A percentile compares a stretch with the other conserved stretches of the same genome.
Conservation (phyloP, 345 rosid genomes). For the Acer yangbiense region DNA sequence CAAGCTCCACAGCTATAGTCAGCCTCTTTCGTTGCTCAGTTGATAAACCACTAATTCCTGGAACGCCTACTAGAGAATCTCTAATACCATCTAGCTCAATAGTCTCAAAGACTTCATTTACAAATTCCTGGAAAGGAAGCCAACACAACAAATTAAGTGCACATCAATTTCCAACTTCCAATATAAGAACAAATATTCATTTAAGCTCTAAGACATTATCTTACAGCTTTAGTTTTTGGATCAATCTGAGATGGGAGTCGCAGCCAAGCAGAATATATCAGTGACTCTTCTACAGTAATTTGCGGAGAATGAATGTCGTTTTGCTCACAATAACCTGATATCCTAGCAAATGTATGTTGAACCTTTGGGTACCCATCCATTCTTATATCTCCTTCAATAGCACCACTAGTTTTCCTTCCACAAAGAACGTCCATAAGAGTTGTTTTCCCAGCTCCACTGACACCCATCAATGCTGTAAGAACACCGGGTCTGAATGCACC, state of each 20-base stretch:
- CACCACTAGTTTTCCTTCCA: slow-evolving; percentile 50
- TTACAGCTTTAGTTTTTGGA: slow-evolving; percentile 38
- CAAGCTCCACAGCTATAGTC: slow-evolving; percentile 11
- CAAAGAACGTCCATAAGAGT: slow-evolving; percentile 53
- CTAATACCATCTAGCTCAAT: slow-evolving; percentile 1
- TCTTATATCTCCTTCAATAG: slow-evolving; percentile 44
- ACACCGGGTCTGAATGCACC: slow-evolving; percentile 39
- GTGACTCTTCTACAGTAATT: slow-evolving; percentile 50
- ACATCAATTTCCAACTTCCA: not conserved
- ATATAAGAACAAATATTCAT: not conserved
- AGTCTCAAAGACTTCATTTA: not conserved
- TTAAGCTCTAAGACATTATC: not conserved
- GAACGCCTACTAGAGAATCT: not conserved
- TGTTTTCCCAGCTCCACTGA: slow-evolving; percentile 58
- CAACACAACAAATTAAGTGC: not conserved
- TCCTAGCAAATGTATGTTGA: slow-evolving; percentile 46
- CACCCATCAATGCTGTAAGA: slow-evolving; percentile 57
- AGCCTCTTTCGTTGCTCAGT: slow-evolving; percentile 10
- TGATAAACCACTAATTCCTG: slow-evolving; percentile 4
- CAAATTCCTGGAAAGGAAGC: not conserved
- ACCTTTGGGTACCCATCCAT: slow-evolving; percentile 46
- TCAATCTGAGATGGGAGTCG: slow-evolving; percentile 41
- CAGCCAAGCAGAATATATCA: slow-evolving; percentile 50
- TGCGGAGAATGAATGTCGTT: slow-evolving; percentile 44
- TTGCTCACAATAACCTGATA: slow-evolving; percentile 57